Percentiles rank a stretch among this genome's conserved stretches.
phyloP scores from a whole-genome alignment of 805 yeast species.

The Starmerella stigmatis region DNA sequence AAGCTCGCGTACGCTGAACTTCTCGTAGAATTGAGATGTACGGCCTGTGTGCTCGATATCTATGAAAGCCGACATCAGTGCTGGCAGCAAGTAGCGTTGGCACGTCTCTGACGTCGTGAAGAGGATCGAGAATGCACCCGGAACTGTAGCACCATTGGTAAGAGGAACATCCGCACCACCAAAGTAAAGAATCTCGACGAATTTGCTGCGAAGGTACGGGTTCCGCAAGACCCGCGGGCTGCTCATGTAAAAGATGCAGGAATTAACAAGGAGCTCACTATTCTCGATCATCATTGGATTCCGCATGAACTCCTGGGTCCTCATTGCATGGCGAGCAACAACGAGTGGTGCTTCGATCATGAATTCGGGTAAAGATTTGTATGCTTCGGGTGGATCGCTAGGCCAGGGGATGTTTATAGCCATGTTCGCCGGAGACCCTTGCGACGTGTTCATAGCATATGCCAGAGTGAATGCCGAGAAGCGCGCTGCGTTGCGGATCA shows the following conservation, averaged over 20 bases:
- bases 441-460: constrained; percentile 44
- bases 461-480: constrained; percentile 66
- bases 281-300: constrained; percentile 10
- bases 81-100: constrained; percentile 57
- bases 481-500: constrained; percentile 62
- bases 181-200: constrained; percentile 67
- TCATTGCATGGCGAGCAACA: constrained; percentile 48
- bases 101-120: constrained; percentile 57
- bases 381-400: constrained; percentile 55
- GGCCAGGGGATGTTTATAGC: constrained; percentile 27
- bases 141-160: constrained; percentile 21
- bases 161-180: constrained; percentile 52
- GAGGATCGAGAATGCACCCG: constrained; percentile 60
- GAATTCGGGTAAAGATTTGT: constrained; percentile 78
- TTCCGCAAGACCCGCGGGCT: constrained; percentile 60
- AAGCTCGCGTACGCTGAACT: constrained; percentile 81
- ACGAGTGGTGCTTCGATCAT: constrained; percentile 71
- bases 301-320: constrained; percentile 11
- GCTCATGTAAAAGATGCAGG: constrained; percentile 65
- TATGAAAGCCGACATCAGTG: constrained; percentile 81
- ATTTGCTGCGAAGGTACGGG: constrained; percentile 81
- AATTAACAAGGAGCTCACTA: constrained; percentile 45
- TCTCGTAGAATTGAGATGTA: constrained; percentile 88
- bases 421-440: constrained; percentile 5
- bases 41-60: constrained; percentile 95